A percentile compares a stretch with the other conserved stretches of the same genome.
These are phyloP conservation scores for Apiospora pterosperma DNA, from an alignment of 2,329 filamentous ascomycete genomes.

Conservation along the genomic window DNA sequence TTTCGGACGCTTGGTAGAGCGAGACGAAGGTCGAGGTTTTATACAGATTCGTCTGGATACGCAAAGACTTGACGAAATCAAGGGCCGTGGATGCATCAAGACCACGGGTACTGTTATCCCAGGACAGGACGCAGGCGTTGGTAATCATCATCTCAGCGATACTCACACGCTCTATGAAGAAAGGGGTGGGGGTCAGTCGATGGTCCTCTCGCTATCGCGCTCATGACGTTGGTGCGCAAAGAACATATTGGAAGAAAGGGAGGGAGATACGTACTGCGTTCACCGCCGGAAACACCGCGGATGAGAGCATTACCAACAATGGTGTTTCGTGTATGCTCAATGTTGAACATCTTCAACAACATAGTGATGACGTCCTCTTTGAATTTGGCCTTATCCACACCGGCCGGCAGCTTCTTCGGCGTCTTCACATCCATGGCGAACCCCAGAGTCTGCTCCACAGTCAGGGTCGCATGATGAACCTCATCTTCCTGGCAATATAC, in stretches of 20 bases:
- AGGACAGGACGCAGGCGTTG: conserved; percentile 67
- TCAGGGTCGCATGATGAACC: conserved; percentile 79
- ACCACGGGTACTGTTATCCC: conserved; percentile 72
- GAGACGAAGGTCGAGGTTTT: conserved; percentile 82
- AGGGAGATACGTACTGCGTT: conserved; percentile 47
- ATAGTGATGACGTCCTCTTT: conserved; percentile 72
- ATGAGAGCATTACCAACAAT: conserved; percentile 81
- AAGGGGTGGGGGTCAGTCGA: background rate
- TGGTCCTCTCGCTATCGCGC: background rate
- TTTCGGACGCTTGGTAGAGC: conserved; percentile 81
- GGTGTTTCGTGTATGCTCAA: conserved; percentile 82
- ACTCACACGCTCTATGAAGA: conserved; percentile 60
- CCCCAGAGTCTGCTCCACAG: conserved; percentile 80
- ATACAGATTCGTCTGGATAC: conserved; percentile 80
- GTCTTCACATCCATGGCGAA: conserved; percentile 86
- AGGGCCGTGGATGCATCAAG: conserved; percentile 66
- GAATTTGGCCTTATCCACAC: conserved; percentile 69
- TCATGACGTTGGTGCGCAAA: background rate
- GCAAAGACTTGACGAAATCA: conserved; percentile 66
- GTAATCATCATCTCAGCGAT: conserved; percentile 83
- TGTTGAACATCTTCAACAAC: conserved; percentile 89
- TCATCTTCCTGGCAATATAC: conserved; percentile 88
- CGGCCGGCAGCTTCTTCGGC: conserved; percentile 73
- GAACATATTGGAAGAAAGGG: background rate
- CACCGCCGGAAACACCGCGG: conserved; percentile 75